Evolutionary conservation across 257 asterid genomes (phyloP).

Genomic region (Fraxinus pennsylvanica): DNA sequence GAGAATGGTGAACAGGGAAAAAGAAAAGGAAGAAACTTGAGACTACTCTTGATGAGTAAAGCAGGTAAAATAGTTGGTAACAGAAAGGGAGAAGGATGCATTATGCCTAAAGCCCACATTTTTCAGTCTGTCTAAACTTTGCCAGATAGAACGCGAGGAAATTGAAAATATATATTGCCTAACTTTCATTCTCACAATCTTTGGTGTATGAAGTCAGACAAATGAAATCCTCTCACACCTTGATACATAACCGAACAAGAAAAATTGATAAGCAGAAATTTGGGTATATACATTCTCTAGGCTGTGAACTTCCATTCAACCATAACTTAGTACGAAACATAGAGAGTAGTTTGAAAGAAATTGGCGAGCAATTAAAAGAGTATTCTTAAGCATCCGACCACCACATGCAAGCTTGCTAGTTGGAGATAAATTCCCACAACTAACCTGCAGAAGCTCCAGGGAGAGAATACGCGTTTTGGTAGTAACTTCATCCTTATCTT

Average conservation of each 20-base stretch:
- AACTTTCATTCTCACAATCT: neutral
- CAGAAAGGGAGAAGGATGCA: constrained; percentile 4
- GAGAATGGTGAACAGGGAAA: constrained; percentile 3
- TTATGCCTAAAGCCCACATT: constrained; percentile 1
- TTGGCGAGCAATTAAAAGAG: constrained; percentile 15
- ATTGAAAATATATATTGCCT: constrained; percentile 1
- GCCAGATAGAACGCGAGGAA: constrained; percentile 6
- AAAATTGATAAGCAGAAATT: constrained; percentile 4
- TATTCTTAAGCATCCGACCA: constrained; percentile 22
- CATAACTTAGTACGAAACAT: neutral
- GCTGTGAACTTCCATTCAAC: constrained; percentile 7
- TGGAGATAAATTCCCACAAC: constrained; percentile 27
- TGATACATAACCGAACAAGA: constrained; percentile 17
- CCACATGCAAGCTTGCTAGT: constrained; percentile 19
- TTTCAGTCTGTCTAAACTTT: neutral
- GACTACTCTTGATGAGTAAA: neutral
- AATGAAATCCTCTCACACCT: constrained; percentile 6
- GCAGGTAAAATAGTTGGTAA: neutral
- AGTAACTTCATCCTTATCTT: constrained; percentile 87
- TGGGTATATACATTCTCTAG: constrained; percentile 14
- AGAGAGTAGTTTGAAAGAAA: neutral
- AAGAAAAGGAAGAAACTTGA: neutral
- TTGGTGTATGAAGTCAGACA: constrained; percentile 2
- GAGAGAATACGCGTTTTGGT: constrained; percentile 89
- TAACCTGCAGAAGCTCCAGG: constrained; percentile 96